These are phyloP conservation scores for Vanderwaltozyma verrucispora DNA, from an alignment of 805 yeast species.

Conservation along the genomic window DNA sequence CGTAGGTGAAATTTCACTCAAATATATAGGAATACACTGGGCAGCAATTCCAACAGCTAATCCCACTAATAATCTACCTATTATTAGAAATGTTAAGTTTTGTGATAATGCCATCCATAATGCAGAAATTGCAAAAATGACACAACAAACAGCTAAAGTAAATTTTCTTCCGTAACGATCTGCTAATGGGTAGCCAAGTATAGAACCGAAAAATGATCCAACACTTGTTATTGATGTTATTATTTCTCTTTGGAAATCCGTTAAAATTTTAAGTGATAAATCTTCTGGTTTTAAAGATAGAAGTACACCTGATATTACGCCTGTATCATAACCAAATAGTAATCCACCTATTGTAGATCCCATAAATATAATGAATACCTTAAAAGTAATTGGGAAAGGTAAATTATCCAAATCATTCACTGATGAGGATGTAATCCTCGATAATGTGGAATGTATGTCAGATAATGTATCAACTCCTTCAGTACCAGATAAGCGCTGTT, in stretches of 20 bases:
- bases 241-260: slow-evolving; percentile 30
- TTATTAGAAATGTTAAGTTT: slow-evolving; percentile 32
- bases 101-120: slow-evolving; percentile 36
- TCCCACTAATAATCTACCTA: slow-evolving; percentile 60
- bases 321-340: slow-evolving; percentile 57
- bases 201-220: slow-evolving; percentile 46
- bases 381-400: slow-evolving; percentile 16
- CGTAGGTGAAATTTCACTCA: slow-evolving; percentile 42
- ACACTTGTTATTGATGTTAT: slow-evolving; percentile 39
- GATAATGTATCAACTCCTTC: slow-evolving; percentile 1
- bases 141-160: slow-evolving; percentile 34
- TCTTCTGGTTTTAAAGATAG: slow-evolving; percentile 35
- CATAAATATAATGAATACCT: slow-evolving; percentile 11
- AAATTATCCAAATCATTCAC: slow-evolving; percentile 23
- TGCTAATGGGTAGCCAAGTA: slow-evolving; percentile 40
- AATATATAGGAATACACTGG: slow-evolving; percentile 51
- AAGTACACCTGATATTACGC: slow-evolving; percentile 51
- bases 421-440: slow-evolving; percentile 8
- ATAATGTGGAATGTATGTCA: slow-evolving; percentile 1
- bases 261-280: slow-evolving; percentile 27
- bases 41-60: slow-evolving; percentile 65
- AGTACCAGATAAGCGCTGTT: no score
- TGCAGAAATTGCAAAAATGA: slow-evolving; percentile 39
- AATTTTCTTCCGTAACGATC: slow-evolving; percentile 38
- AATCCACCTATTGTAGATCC: slow-evolving; percentile 48